phyloP scores from a whole-genome alignment of 164 flowering plant genomes.

The Tetracentron sinense region DNA sequence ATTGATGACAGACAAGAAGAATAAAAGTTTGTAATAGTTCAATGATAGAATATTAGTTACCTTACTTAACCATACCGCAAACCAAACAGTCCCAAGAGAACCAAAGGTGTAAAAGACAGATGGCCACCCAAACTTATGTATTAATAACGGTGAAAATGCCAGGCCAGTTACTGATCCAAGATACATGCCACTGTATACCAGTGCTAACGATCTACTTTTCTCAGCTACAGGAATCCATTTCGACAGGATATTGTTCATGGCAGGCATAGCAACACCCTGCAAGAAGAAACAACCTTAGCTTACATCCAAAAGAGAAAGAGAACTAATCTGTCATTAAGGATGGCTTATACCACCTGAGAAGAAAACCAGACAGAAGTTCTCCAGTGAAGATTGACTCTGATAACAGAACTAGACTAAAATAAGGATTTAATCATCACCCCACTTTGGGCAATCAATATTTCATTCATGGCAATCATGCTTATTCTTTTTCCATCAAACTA shows the following conservation, averaged over 20 bases:
- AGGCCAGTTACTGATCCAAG: conserved; percentile 96
- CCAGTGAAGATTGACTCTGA: neutral
- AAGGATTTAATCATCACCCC: neutral
- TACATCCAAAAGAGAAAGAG: neutral
- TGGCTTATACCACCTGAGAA: neutral
- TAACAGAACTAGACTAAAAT: neutral
- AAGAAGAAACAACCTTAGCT: conserved; percentile 14
- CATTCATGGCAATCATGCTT: neutral
- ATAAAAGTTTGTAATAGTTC: neutral
- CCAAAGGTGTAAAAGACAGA: conserved; percentile 96
- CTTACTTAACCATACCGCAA: conserved; percentile 77
- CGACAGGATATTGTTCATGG: conserved; percentile 91
- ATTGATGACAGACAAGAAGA: conserved; percentile 2
- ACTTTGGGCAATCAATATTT: neutral
- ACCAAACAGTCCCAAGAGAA: conserved; percentile 90
- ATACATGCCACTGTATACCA: conserved; percentile 98
- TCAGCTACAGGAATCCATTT: conserved; percentile 96
- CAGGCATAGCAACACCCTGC: conserved; percentile 99
- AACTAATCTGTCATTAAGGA: neutral
- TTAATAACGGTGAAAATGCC: conserved; percentile 85
- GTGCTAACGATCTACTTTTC: conserved; percentile 92
- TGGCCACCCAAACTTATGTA: conserved; percentile 91
- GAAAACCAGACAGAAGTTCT: neutral
- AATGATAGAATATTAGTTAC: conserved; percentile 25
- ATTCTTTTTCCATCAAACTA: no score